A percentile compares a stretch with the other conserved stretches of the same genome.
phyloP scores from a whole-genome alignment of 2,329 filamentous ascomycete species.

The Volutella citrinella region DNA sequence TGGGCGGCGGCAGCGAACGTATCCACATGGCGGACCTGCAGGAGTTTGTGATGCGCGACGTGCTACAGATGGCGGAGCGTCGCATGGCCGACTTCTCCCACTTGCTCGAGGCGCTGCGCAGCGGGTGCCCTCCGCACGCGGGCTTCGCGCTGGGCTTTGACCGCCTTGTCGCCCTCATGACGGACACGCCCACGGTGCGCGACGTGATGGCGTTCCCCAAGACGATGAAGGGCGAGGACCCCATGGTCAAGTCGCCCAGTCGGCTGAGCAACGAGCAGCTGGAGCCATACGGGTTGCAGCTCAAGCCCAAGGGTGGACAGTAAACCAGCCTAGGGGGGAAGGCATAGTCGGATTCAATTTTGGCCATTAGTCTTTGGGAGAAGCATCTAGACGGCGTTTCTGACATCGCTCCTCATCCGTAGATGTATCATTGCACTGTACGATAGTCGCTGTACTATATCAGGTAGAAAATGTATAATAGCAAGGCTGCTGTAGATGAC shows the following conservation, averaged over 20 bases:
- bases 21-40: slow-evolving; percentile 85
- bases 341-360: no score
- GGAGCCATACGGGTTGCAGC: slow-evolving; percentile 43
- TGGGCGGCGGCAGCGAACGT: slow-evolving; percentile 88
- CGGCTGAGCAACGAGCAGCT: slow-evolving; percentile 58
- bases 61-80: slow-evolving; percentile 72
- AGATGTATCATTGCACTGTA: no score
- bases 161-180: slow-evolving; percentile 75
- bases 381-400: no score
- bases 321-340: no score
- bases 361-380: no score
- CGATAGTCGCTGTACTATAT: no score
- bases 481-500: no score
- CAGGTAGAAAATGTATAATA: no score
- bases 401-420: no score
- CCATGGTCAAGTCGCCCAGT: slow-evolving; percentile 76
- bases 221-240: slow-evolving; percentile 83
- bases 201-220: slow-evolving; percentile 99
- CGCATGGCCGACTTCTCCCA: slow-evolving; percentile 81
- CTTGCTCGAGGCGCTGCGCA: slow-evolving; percentile 74
- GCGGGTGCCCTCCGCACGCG: slow-evolving; percentile 91
- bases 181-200: slow-evolving; percentile 71
- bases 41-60: slow-evolving; percentile 77
- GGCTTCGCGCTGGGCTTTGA: slow-evolving; percentile 94
- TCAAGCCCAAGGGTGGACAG: slow-evolving; percentile 8